Percentiles rank a stretch among this genome's conserved stretches.
phyloP scores from a whole-genome alignment of 2,329 filamentous ascomycete species.

The Phialophora chinensis region DNA sequence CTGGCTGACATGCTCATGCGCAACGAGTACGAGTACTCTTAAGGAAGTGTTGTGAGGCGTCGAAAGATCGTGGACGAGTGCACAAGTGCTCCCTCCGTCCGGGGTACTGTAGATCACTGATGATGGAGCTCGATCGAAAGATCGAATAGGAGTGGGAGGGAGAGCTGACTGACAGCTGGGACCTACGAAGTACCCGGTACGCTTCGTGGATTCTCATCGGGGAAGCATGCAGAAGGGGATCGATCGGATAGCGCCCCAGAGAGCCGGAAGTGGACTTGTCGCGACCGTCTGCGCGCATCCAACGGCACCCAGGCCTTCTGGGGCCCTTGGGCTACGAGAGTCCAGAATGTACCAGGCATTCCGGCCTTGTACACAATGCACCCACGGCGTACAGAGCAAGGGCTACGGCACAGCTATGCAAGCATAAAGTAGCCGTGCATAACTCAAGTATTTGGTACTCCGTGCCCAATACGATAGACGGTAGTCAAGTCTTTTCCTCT shows the following conservation, averaged over 20 bases:
- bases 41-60: too few relatives aligned
- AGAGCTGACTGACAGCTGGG: not conserved
- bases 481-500: not conserved
- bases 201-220: not conserved
- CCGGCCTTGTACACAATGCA: not conserved
- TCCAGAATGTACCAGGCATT: not conserved
- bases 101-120: not conserved
- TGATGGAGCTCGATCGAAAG: not conserved
- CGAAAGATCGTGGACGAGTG: too few relatives aligned
- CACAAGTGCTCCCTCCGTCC: too few relatives aligned
- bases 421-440: too few relatives aligned
- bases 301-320: not conserved
- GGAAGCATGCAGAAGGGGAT: not conserved
- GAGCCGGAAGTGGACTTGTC: not conserved
- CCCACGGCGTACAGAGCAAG: too few relatives aligned
- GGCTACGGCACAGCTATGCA: too few relatives aligned
- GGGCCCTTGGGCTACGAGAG: not conserved
- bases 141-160: not conserved
- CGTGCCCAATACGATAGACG: not conserved
- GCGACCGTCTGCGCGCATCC: not conserved
- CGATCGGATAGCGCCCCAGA: not conserved
- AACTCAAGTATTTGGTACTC: too few relatives aligned
- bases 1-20: not conserved
- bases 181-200: too few relatives aligned
- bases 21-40: too few relatives aligned